Evolutionary conservation across 306 rosid species (phyloP).

Genomic region (Benincasa hispida): DNA sequence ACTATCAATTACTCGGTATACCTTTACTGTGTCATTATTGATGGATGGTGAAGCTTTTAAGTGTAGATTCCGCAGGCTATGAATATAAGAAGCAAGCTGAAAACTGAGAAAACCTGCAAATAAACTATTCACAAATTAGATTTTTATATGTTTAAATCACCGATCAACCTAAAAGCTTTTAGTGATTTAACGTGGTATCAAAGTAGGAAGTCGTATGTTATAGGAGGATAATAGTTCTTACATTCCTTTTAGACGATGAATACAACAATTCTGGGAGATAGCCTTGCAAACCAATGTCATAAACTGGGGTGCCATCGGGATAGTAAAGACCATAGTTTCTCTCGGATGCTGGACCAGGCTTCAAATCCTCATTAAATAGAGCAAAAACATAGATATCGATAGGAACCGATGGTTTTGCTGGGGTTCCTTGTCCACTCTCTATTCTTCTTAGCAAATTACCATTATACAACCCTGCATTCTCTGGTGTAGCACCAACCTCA

Average conservation of each 20-base stretch:
- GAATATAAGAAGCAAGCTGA: constrained; percentile 21
- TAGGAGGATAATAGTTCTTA: constrained; percentile 13
- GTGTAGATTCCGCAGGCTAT: constrained; percentile 14
- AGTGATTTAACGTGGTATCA: too few relatives aligned
- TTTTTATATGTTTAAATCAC: neutral
- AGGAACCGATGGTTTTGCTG: constrained; percentile 66
- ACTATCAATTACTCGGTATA: constrained; percentile 3
- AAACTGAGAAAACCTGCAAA: constrained; percentile 38
- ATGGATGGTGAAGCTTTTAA: constrained; percentile 15
- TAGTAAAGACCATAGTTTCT: constrained; percentile 79
- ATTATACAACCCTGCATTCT: constrained; percentile 59
- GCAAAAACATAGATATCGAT: constrained; percentile 67
- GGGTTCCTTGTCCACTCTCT: constrained; percentile 48
- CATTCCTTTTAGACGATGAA: constrained; percentile 30
- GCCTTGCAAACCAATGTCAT: constrained; percentile 52
- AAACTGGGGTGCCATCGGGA: constrained; percentile 71
- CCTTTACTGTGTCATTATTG: constrained; percentile 3
- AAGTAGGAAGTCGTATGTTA: too few relatives aligned
- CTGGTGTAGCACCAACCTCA: constrained; percentile 60
- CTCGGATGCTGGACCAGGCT: constrained; percentile 70
- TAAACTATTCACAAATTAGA: neutral
- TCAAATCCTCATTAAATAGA: constrained; percentile 70
- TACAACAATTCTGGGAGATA: constrained; percentile 30
- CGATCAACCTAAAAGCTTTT: too few relatives aligned
- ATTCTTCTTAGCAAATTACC: constrained; percentile 51